These are phyloP conservation scores for Polychaeton citri DNA, from an alignment of 2,329 filamentous ascomycete species.

Conservation along the genomic window DNA sequence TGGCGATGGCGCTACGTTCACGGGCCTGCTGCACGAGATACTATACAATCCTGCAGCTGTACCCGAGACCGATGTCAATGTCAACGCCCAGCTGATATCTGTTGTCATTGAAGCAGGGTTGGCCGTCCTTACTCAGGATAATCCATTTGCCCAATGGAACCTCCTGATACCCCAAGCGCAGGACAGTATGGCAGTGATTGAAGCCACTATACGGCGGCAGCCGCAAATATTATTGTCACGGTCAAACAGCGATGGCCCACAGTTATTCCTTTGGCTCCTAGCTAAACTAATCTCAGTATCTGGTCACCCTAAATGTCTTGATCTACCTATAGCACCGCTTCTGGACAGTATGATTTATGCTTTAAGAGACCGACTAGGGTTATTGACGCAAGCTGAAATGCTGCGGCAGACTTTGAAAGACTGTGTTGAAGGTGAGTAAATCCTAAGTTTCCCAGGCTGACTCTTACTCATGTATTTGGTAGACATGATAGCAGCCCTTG, in stretches of 20 bases:
- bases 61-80: slow-evolving; percentile 52
- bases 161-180: slow-evolving; percentile 46
- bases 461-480: slow-evolving; percentile 10
- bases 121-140: slow-evolving; percentile 52
- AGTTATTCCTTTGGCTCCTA: slow-evolving; percentile 41
- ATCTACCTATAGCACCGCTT: slow-evolving; percentile 27
- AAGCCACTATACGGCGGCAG: slow-evolving; percentile 60
- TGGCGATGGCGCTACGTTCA: slow-evolving; percentile 47
- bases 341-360: slow-evolving; percentile 24
- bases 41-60: slow-evolving; percentile 31
- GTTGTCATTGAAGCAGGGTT: slow-evolving; percentile 71
- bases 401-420: slow-evolving; percentile 26
- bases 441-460: slow-evolving; percentile 7
- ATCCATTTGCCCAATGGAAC: slow-evolving; percentile 50
- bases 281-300: slow-evolving; percentile 38
- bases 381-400: slow-evolving; percentile 22
- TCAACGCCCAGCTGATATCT: slow-evolving; percentile 77
- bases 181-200: slow-evolving; percentile 67
- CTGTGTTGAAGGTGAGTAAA: slow-evolving; percentile 26
- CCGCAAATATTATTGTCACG: slow-evolving; percentile 47
- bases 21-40: slow-evolving; percentile 56
- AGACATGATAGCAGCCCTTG: slow-evolving; percentile 35
- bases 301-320: slow-evolving; percentile 26
- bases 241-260: slow-evolving; percentile 26
- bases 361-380: slow-evolving; percentile 21